Evolutionary conservation across 176 grass and related monocot species (phyloP).

Genomic region (Bonia amplexicaulis): DNA sequence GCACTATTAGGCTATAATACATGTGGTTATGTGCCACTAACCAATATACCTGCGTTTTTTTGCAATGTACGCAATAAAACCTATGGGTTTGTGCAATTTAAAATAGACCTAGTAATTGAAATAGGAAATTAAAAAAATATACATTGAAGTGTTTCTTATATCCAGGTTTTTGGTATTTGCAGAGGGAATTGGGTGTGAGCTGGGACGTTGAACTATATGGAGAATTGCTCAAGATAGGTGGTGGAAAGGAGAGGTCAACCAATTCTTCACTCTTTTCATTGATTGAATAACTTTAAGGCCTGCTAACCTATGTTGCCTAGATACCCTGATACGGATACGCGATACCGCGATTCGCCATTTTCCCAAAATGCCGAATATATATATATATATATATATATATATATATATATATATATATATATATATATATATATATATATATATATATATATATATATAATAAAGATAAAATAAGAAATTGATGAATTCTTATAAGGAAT

Average conservation of each 20-base stretch:
- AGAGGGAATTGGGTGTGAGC: conserved; percentile 82
- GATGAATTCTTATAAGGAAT: too few species aligned
- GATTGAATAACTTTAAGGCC: not conserved
- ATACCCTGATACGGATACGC: too few species aligned
- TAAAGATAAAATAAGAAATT: too few species aligned
- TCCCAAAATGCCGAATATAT: too few species aligned
- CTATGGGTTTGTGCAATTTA: not conserved
- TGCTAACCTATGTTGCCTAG: not conserved
- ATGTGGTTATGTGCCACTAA: too few species aligned
- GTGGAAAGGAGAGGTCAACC: conserved; percentile 88
- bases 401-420: too few species aligned
- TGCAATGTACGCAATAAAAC: not conserved
- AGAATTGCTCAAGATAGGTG: conserved; percentile 92
- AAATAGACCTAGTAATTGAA: not conserved
- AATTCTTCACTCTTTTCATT: conserved; percentile 1
- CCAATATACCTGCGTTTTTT: not conserved
- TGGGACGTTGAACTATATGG: conserved; percentile 88
- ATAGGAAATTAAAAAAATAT: not conserved
- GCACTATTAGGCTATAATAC: too few species aligned
- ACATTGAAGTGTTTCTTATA: not conserved
- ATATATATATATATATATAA: too few species aligned
- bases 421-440: too few species aligned
- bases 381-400: too few species aligned
- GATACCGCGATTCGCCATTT: too few species aligned
- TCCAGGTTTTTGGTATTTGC: conserved; percentile 23